Evolutionary conservation across 768 basidiomycete genomes (phyloP).

Genomic region (Leccinum aurantiacum): DNA sequence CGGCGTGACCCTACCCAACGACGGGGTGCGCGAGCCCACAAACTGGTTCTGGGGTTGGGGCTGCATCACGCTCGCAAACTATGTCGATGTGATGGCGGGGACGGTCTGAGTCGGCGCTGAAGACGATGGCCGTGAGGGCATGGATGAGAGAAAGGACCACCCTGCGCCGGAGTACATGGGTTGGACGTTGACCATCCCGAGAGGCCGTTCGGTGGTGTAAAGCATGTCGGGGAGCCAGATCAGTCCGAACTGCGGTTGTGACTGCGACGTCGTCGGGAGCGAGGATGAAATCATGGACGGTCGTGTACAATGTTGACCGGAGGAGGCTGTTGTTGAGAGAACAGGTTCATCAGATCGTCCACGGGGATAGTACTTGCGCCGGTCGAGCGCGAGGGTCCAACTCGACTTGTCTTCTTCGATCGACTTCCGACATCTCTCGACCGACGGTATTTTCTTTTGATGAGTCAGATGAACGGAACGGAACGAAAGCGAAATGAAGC

Average conservation of each 20-base stretch:
- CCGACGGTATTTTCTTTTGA: too few relatives aligned
- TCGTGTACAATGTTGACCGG: constrained; percentile 30
- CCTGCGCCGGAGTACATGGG: constrained; percentile 5
- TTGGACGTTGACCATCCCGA: constrained; percentile 14
- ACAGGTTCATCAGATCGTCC: constrained; percentile 66
- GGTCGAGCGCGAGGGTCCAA: not conserved
- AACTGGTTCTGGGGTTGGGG: constrained; percentile 18
- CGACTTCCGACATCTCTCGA: constrained; percentile 12
- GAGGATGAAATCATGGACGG: constrained; percentile 22
- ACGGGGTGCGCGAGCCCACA: constrained; percentile 5
- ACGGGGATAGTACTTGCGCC: constrained; percentile 27
- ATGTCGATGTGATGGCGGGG: not conserved
- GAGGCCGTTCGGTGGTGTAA: constrained; percentile 19
- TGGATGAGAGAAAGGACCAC: constrained; percentile 3
- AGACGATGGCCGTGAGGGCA: constrained; percentile 10
- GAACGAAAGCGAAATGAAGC: too few relatives aligned
- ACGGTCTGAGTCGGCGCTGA: not conserved
- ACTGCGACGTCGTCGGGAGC: constrained; percentile 12
- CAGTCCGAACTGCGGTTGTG: constrained; percentile 34
- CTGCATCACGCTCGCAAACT: constrained; percentile 17
- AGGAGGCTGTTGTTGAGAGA: constrained; percentile 35
- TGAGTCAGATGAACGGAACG: too few relatives aligned
- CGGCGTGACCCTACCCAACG: not conserved
- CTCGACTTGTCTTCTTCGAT: not conserved
- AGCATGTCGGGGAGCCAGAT: constrained; percentile 46